phyloP scores from a whole-genome alignment of 1,284 basidiomycete genomes.

The Ceratobasidium theobromae region DNA sequence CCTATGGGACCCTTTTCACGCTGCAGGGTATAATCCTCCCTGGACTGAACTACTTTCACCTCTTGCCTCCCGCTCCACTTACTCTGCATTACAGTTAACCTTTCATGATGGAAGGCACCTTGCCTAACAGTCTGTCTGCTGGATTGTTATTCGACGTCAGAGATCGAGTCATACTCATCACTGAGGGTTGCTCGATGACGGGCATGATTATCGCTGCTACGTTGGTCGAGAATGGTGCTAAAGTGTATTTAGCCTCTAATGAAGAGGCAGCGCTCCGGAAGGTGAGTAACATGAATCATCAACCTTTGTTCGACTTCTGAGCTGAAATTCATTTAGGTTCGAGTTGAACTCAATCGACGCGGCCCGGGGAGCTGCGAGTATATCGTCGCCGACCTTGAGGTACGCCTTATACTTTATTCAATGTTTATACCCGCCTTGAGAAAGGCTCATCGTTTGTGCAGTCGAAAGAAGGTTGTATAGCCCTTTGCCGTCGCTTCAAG shows the following conservation, averaged over 20 bases:
- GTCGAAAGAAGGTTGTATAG: conserved; percentile 80
- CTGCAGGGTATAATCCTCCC: background rate
- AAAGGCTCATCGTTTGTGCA: conserved; percentile 39
- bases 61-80: background rate
- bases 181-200: conserved; percentile 76
- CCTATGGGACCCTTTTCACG: background rate
- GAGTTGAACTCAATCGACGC: conserved; percentile 56
- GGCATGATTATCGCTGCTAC: conserved; percentile 80
- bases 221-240: conserved; percentile 78
- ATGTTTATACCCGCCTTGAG: conserved; percentile 1
- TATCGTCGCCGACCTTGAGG: conserved; percentile 69
- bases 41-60: background rate
- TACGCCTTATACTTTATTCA: conserved; percentile 45
- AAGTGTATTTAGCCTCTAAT: conserved; percentile 82
- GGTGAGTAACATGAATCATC: conserved; percentile 47
- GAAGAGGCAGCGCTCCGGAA: conserved; percentile 75
- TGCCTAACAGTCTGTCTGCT: conserved; percentile 35
- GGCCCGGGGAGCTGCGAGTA: conserved; percentile 65
- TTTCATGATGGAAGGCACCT: background rate
- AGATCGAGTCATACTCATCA: conserved; percentile 71
- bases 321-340: conserved; percentile 14
- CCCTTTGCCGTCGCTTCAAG: conserved; percentile 67
- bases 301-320: background rate
- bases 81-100: background rate
- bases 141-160: conserved; percentile 68